These are phyloP conservation scores for Aspergillus sp. DNA, from an alignment of 2,329 filamentous ascomycete genomes.

Conservation along the genomic window DNA sequence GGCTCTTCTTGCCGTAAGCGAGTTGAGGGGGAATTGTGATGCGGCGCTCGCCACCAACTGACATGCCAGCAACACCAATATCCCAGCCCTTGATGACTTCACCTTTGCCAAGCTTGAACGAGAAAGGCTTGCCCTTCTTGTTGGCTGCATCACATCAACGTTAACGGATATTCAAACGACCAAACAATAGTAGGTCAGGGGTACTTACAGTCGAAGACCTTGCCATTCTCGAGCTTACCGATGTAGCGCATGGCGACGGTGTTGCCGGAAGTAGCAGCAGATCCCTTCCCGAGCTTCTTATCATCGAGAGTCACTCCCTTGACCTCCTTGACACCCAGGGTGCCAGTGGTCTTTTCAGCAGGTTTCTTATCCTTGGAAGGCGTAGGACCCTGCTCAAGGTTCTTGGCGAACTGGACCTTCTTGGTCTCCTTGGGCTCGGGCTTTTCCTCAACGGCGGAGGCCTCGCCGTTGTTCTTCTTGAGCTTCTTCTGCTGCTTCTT, in stretches of 20 bases:
- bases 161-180: background rate
- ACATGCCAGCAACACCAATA: slow-evolving; percentile 88
- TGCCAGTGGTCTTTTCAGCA: slow-evolving; percentile 52
- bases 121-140: slow-evolving; percentile 98
- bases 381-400: slow-evolving; percentile 94
- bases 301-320: slow-evolving; percentile 92
- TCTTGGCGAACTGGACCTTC: slow-evolving; percentile 99
- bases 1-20: slow-evolving; percentile 81
- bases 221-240: slow-evolving; percentile 90
- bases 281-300: slow-evolving; percentile 85
- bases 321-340: slow-evolving; percentile 72
- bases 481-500: slow-evolving; percentile 98
- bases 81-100: slow-evolving; percentile 99
- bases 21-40: slow-evolving; percentile 83
- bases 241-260: slow-evolving; percentile 95
- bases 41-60: slow-evolving; percentile 87
- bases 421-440: slow-evolving; percentile 65
- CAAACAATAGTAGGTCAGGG: background rate
- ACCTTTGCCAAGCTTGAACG: slow-evolving; percentile 88
- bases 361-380: slow-evolving; percentile 57
- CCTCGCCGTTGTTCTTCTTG: slow-evolving; percentile 97
- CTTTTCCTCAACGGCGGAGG: slow-evolving; percentile 57
- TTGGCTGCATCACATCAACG: slow-evolving; percentile 62
- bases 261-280: slow-evolving; percentile 84
- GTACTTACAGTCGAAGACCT: slow-evolving; percentile 85